Evolutionary conservation across 768 basidiomycete genomes (phyloP), one percentile per base, ranked within the genome.

Genomic region (Dendrothele bispora): DNA sequence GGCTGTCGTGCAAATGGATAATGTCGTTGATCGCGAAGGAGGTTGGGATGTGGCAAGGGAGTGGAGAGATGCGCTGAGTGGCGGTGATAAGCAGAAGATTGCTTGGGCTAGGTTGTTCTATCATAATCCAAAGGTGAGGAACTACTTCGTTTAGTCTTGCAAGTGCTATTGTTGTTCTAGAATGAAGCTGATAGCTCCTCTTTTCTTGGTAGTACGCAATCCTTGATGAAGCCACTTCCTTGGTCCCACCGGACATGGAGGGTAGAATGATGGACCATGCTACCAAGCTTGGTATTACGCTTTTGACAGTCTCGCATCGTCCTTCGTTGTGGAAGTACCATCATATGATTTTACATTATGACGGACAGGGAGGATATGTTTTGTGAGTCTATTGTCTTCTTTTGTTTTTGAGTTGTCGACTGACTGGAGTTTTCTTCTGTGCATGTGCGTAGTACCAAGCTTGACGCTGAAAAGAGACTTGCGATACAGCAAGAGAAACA

Each of bases 41-140:
- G 95, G 95, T 11, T 98, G 94, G 94, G 88, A 90, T 58, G 73
- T 76, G 7, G 75, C 79, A n/a, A 78, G 85, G 39, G 95, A 98
- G 60, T 98, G 95, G 95, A 80, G 91, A 53, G 94, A 97, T 62
- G 81, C 89, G 2, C 68, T 98, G 27, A 93, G 90, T 60, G 95
- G 95, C 1, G 95, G 95, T 17, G 95, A 97, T 65, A 92, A 98
- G 65, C 95, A 98, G 68, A 86, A 95, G 69, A 88, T 98, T 48
- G 95, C 95, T 0, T 98, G 95, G 93, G 95, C 93, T 11, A 73
- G 95, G 55, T 65, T 99, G 55, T 99, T 98, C 63, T 99, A 99
- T 64, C 95, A 98, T 61, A 73, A 78, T 48, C 95, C 95, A 8
- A 95, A 92, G 78, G 92, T 84, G 53, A 54, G 74, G 61, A 4